Evolutionary conservation across 2,329 filamentous ascomycete genomes (phyloP).

Genomic region (Neofusicoccum sp.): DNA sequence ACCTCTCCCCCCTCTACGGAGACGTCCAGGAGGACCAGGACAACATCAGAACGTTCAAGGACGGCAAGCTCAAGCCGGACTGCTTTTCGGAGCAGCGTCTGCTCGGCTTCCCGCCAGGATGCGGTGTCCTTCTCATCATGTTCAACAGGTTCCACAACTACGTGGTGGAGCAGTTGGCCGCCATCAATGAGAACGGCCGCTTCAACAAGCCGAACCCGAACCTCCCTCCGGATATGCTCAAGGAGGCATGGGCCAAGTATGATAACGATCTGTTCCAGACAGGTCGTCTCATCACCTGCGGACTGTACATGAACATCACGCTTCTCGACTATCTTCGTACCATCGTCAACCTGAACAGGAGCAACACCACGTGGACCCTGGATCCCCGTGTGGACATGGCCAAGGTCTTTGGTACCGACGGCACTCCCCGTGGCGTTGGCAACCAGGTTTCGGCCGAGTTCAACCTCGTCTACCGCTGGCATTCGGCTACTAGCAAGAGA

Average conservation of each 20-base stretch:
- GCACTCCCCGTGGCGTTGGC: constrained; percentile 70
- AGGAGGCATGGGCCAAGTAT: constrained; percentile 41
- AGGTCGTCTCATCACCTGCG: constrained; percentile 52
- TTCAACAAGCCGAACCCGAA: constrained; percentile 66
- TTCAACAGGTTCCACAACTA: constrained; percentile 81
- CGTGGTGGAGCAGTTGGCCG: constrained; percentile 72
- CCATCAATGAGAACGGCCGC: constrained; percentile 79
- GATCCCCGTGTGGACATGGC: constrained; percentile 72
- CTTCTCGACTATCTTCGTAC: constrained; percentile 78
- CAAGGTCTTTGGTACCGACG: constrained; percentile 55
- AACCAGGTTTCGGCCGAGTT: constrained; percentile 86
- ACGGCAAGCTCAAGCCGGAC: constrained; percentile 69
- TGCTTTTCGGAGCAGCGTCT: constrained; percentile 68
- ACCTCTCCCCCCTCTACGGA: constrained; percentile 72
- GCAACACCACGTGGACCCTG: constrained; percentile 76
- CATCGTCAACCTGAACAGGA: constrained; percentile 71
- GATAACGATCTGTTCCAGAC: constrained; percentile 52
- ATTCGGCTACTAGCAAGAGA: constrained; percentile 71
- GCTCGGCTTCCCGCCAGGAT: constrained; percentile 68
- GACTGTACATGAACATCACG: constrained; percentile 63
- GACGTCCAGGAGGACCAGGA: constrained; percentile 67
- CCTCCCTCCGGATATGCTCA: constrained; percentile 33
- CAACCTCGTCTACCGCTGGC: constrained; percentile 85
- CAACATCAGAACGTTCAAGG: constrained; percentile 64
- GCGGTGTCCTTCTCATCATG: constrained; percentile 66